Evolutionary conservation across 331 rosid genomes (phyloP).

Genomic region (Saraca asoca): DNA sequence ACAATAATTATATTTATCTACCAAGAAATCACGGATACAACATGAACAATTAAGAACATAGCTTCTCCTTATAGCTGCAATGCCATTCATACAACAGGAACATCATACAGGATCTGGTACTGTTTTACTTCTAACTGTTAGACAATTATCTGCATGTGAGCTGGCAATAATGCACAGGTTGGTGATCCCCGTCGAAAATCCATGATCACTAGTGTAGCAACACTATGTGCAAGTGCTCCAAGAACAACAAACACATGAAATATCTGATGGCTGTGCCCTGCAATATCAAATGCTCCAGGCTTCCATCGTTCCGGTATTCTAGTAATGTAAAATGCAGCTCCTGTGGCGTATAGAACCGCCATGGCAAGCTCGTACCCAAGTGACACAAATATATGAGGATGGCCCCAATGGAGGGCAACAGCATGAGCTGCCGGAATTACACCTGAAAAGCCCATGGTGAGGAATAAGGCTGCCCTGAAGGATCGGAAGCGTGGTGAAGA

Average conservation of each 20-base stretch:
- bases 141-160: constrained; percentile 5
- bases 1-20: background rate
- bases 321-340: constrained; percentile 68
- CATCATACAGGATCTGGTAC: background rate
- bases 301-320: constrained; percentile 84
- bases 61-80: background rate
- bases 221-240: constrained; percentile 73
- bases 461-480: constrained; percentile 66
- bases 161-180: constrained; percentile 43
- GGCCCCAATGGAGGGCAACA: constrained; percentile 51
- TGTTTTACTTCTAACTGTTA: background rate
- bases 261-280: constrained; percentile 93
- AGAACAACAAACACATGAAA: constrained; percentile 83
- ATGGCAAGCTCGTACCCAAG: constrained; percentile 65
- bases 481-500: constrained; percentile 58
- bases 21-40: background rate
- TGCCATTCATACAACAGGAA: constrained; percentile 10
- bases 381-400: constrained; percentile 46
- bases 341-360: constrained; percentile 66
- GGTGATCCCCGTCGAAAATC: constrained; percentile 67
- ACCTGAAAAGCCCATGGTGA: constrained; percentile 82
- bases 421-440: constrained; percentile 70
- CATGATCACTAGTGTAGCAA: constrained; percentile 62
- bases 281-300: constrained; percentile 84
- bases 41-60: constrained; percentile 5